phyloP scores from a whole-genome alignment of 2,329 filamentous ascomycete species.

The Lomentospora prolificans region DNA sequence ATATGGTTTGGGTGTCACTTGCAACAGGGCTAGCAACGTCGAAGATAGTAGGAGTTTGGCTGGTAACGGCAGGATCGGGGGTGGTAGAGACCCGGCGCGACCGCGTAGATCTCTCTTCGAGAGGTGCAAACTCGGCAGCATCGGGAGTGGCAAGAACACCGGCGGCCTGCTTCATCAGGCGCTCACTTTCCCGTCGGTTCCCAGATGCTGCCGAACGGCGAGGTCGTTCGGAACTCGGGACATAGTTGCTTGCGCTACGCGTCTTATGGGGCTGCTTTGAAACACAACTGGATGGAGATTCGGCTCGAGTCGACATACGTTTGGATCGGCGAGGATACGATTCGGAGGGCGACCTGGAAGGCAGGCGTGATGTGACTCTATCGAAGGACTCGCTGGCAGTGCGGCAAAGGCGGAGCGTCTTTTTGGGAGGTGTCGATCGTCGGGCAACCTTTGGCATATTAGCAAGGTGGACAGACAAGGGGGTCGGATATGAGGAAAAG shows the following conservation, averaged over 20 bases:
- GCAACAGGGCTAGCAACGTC: conserved; percentile 15
- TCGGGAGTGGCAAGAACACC: conserved; percentile 48
- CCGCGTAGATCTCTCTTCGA: conserved; percentile 1
- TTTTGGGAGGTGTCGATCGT: conserved; percentile 8
- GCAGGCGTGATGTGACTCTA: conserved; percentile 15
- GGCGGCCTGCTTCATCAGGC: conserved; percentile 11
- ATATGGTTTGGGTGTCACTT: conserved; percentile 49
- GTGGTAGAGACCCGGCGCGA: conserved; percentile 4
- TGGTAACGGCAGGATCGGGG: conserved; percentile 2
- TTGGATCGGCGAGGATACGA: conserved; percentile 21
- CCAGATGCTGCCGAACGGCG: conserved; percentile 23
- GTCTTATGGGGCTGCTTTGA: conserved; percentile 3
- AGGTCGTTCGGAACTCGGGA: conserved; percentile 24
- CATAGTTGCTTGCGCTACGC: neutral
- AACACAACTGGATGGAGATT: conserved; percentile 16
- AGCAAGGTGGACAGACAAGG: neutral
- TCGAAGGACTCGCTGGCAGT: conserved; percentile 1
- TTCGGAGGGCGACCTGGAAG: conserved; percentile 25
- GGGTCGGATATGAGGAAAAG: too few species aligned
- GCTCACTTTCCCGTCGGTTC: conserved; percentile 10
- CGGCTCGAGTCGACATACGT: conserved; percentile 18
- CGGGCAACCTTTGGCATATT: neutral
- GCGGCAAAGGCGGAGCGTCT: neutral
- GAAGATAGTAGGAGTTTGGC: neutral
- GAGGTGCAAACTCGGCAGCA: conserved; percentile 33